phyloP scores from a whole-genome alignment of 1,139 yeast genomes.

The Saccharomycopsis crataegensis region DNA sequence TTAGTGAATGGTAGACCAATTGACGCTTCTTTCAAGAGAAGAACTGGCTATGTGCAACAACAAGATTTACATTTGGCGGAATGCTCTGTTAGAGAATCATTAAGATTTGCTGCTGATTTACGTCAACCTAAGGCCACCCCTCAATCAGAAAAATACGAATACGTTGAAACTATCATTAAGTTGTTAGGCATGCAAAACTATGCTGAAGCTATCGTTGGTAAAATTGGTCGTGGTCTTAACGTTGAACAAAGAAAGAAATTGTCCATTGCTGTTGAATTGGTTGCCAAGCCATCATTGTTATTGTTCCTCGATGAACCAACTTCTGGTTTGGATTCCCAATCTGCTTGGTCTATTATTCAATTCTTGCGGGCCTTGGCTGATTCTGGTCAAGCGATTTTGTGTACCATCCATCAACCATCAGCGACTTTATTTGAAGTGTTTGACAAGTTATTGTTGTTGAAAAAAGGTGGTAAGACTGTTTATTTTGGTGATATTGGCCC shows the following conservation, averaged over 20 bases:
- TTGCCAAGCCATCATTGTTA: conserved; percentile 45
- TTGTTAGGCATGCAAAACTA: conserved; percentile 52
- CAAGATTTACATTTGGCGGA: conserved; percentile 55
- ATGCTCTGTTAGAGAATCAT: conserved; percentile 50
- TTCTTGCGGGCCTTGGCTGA: conserved; percentile 43
- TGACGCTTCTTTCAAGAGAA: conserved; percentile 47
- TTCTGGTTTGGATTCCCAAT: conserved; percentile 53
- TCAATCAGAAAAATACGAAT: conserved; percentile 42
- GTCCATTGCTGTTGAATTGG: conserved; percentile 58
- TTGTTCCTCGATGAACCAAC: conserved; percentile 53
- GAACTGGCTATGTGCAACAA: conserved; percentile 62
- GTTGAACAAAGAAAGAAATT: conserved; percentile 62
- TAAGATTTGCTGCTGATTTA: conserved; percentile 52
- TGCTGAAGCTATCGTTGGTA: conserved; percentile 59
- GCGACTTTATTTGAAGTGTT: conserved; percentile 47
- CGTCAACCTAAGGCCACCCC: conserved; percentile 47
- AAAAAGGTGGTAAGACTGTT: conserved; percentile 55
- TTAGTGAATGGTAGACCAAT: conserved; percentile 50
- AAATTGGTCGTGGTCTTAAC: conserved; percentile 49
- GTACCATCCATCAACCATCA: conserved; percentile 55
- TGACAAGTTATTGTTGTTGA: conserved; percentile 41
- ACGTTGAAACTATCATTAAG: conserved; percentile 51
- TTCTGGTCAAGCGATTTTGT: conserved; percentile 49
- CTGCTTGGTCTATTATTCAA: conserved; percentile 50
- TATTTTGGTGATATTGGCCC: conserved; percentile 62